Evolutionary conservation across 345 rosid genomes (phyloP), one percentile per base, ranked within the genome.

Genomic region (Melaleuca quinquenervia): DNA sequence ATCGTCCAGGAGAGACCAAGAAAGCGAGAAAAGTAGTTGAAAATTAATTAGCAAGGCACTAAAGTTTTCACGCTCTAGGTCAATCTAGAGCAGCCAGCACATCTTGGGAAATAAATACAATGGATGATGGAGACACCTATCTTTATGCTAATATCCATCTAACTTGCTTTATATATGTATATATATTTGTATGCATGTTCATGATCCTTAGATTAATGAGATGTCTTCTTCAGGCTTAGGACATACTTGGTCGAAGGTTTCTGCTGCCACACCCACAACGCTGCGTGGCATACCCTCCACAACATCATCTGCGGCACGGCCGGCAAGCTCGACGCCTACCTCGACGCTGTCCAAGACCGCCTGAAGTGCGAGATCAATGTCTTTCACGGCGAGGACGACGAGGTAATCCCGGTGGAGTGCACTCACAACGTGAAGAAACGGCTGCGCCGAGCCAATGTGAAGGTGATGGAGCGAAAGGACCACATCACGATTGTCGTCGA

Each of bases 201-300:
- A 48, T 21, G 16, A 82, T 82, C 51, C 32, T n/a, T n/a, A 2
- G 84, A 50, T 82, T 82, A n/a, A 50, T 32, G 55, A 50, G 32
- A 84, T 44, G 18, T n/a, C 14, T 54, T 18, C 41, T 24, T 5
- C 91, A 98, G 99, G 94, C 86, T 95, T 26, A 91, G 94, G 87
- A 95, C 98, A 62, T 98, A 89, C 88, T 91, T 98, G 91, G 85
- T 96, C 29, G 99, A 96, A 92, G 99, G 99, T 52, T 98, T 96
- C 90, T 94, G 91, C 84, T 94, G 98, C 90, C 99, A 98, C 91
- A 95, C 99, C 49, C 99, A 98, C 64, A 95, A 94, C 18, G 99
- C 99, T 2, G 97, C 98, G 22, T 98, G 99, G 99, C 99, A 98
- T 87, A 95, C 99, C 7, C 92, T 98, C 48, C 99, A 98, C 95